These are phyloP conservation scores for Tetradesmus obliquus DNA, from an alignment of 139 green algal genomes.

Conservation along the genomic window DNA sequence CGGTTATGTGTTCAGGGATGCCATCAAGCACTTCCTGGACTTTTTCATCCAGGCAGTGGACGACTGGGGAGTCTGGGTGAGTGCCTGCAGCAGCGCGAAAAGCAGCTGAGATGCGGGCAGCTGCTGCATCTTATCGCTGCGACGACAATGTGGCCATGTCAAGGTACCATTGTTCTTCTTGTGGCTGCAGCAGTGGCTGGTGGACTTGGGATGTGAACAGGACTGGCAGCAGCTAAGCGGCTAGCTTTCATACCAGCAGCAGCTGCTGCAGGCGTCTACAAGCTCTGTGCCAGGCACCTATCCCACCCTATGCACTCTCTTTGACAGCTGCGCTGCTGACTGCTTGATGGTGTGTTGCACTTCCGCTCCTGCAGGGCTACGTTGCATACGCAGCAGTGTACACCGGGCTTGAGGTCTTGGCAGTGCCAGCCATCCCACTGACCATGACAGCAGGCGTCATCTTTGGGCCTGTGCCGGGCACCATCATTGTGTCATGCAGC, in stretches of 20 bases:
- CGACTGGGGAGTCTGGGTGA: slow-evolving; percentile 66
- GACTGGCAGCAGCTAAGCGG: too few relatives aligned
- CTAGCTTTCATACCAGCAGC: too few relatives aligned
- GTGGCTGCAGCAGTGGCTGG: too few relatives aligned
- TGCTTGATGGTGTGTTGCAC: background rate
- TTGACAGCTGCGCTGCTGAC: too few relatives aligned
- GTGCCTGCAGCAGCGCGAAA: background rate
- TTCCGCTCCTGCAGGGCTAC: slow-evolving; percentile 58
- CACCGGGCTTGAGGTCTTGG: slow-evolving; percentile 58
- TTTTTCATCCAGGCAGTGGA: slow-evolving; percentile 79
- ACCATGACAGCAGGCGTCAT: slow-evolving; percentile 92
- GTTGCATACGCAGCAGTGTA: slow-evolving; percentile 81
- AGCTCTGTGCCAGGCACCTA: too few relatives aligned
- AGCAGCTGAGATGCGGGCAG: too few relatives aligned
- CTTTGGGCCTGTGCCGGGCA: slow-evolving; percentile 86
- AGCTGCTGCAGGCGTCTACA: too few relatives aligned
- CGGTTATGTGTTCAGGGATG: slow-evolving; percentile 65
- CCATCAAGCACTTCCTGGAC: slow-evolving; percentile 73
- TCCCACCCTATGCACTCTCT: too few relatives aligned
- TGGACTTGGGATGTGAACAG: too few relatives aligned
- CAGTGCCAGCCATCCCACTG: slow-evolving; percentile 83
- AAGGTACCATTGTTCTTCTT: too few relatives aligned
- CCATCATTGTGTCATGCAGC: slow-evolving; percentile 79
- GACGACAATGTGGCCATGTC: too few relatives aligned
- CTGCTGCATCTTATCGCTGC: too few relatives aligned